Percentiles rank a stretch among this genome's conserved stretches.
Evolutionary conservation across 768 basidiomycete species (phyloP).

Genomic region (Tulasnella sp.): DNA sequence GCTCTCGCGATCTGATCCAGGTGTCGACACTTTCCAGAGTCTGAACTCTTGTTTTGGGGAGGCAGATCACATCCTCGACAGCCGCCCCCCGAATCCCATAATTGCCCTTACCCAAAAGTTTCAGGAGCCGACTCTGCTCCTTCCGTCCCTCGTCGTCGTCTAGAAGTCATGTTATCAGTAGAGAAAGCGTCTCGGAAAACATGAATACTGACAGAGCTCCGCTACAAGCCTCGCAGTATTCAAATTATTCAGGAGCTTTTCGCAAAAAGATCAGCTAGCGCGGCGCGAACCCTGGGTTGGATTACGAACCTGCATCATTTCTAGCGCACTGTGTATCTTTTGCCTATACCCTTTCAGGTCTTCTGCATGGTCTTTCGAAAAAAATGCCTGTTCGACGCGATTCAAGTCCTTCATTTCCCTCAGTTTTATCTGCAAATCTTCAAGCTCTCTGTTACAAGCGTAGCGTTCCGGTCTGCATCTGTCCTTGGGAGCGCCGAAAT

Average conservation of each 20-base stretch:
- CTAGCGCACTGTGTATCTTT: neutral
- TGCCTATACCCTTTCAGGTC: neutral
- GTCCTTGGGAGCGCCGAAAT: neutral
- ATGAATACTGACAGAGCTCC: neutral
- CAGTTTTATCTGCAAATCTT: neutral
- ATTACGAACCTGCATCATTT: neutral
- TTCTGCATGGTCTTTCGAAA: neutral
- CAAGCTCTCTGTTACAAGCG: neutral
- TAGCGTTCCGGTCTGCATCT: neutral
- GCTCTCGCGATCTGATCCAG: too few species aligned
- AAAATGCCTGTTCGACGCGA: neutral
- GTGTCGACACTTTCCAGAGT: too few species aligned
- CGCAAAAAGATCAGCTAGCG: neutral
- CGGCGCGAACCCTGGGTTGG: neutral
- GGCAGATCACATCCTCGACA: too few species aligned
- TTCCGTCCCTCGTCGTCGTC: too few species aligned
- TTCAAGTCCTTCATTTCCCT: neutral
- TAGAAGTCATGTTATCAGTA: neutral
- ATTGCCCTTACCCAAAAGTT: too few species aligned
- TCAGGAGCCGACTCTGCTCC: too few species aligned
- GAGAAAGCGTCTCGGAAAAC: too few species aligned
- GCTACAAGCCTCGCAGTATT: neutral
- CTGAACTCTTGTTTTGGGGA: too few species aligned
- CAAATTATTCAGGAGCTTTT: neutral
- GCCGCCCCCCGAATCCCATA: too few species aligned